Base-by-base conservation (phyloP, 2,329 filamentous ascomycete species). In the Achaetomium macrosporum region DNA sequence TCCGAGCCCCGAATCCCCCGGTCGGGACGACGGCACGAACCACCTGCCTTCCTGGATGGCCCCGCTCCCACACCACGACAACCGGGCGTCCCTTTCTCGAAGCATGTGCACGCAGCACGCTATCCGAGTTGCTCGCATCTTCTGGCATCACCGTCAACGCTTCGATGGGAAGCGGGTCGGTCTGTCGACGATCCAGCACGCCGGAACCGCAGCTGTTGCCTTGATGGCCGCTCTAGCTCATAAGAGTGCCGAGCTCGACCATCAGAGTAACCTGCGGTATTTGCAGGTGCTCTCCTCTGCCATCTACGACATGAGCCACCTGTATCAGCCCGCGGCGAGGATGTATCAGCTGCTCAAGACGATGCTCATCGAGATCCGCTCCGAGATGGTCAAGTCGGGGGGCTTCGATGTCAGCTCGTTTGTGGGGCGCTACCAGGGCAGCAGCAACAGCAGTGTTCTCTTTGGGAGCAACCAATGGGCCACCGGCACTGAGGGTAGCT, bases 81-180 rank as follows among this genome's bases (percentile, higher is more conserved):
- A 57, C 51, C 50, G 58, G 42, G 57, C 57, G 9, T 70, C 72
- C 5, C 61, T 79, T 20, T 76, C 75, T 3, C 71, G 77, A 16
- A 75, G 71, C 47, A 76, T 78, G 50, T 80, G 77, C 65, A 78
- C 75, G 0, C 76, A 78, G 47, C 76, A 80, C 55, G 77, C 77
- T 4, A 75, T 79, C 51, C 67, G 75, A 0, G 73, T 80, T 0
- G 73, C 76, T 0, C 69, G 73, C 19, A 78, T 80, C 53, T 79
- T 79, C 59, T 77, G 74, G 75, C 76, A 78, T 54, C 76, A 80
- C 57, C 70, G 76, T 0, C 75, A 77, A 61, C 69, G 73, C 3
- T 78, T 78, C 48, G 72, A 77, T 49, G 74, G 73, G 1, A 72
- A 70, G 51, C 76, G 75, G 52, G 77, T 78, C 17, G 75, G 74